phyloP scores from a whole-genome alignment of 768 basidiomycete genomes.

The Russula dissimulans region DNA sequence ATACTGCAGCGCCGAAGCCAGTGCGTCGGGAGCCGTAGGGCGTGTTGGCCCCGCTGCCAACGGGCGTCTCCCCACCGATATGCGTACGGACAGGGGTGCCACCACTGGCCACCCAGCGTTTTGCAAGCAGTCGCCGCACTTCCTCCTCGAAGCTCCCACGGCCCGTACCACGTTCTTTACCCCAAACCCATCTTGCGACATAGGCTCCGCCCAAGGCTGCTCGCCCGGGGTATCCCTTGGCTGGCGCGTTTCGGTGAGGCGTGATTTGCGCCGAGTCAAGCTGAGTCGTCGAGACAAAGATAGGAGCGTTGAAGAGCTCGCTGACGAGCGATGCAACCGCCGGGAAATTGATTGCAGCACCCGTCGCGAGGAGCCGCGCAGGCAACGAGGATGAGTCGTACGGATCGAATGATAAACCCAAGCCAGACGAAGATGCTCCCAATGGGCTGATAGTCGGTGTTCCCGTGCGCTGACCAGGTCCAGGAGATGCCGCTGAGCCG shows the following conservation, averaged over 20 bases:
- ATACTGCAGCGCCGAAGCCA: conserved; percentile 43
- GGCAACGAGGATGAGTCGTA: conserved; percentile 66
- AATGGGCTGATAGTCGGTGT: conserved; percentile 8
- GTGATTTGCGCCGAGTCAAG: conserved; percentile 67
- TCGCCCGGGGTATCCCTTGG: conserved; percentile 56
- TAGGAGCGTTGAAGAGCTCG: conserved; percentile 75
- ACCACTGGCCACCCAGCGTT: conserved; percentile 65
- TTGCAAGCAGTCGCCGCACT: conserved; percentile 57
- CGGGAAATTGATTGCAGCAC: conserved; percentile 80
- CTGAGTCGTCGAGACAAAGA: conserved; percentile 66
- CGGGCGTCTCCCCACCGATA: conserved; percentile 32
- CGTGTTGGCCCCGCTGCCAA: conserved; percentile 60
- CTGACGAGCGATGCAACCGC: conserved; percentile 70
- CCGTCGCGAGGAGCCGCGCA: conserved; percentile 55
- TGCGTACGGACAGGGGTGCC: conserved; percentile 51
- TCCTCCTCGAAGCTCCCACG: conserved; percentile 73
- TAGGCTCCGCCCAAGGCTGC: conserved; percentile 70
- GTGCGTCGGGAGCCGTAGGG: conserved; percentile 48
- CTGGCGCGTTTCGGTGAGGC: conserved; percentile 68
- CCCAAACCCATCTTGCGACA: conserved; percentile 81
- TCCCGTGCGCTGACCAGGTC: conserved; percentile 16
- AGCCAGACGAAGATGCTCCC: conserved; percentile 9
- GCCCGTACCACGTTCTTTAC: conserved; percentile 44
- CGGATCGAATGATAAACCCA: conserved; percentile 57
- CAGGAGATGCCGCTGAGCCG: conserved; percentile 15